Base-by-base conservation (phyloP, 2,329 filamentous ascomycete species). In the Diaporthe vexans region DNA sequence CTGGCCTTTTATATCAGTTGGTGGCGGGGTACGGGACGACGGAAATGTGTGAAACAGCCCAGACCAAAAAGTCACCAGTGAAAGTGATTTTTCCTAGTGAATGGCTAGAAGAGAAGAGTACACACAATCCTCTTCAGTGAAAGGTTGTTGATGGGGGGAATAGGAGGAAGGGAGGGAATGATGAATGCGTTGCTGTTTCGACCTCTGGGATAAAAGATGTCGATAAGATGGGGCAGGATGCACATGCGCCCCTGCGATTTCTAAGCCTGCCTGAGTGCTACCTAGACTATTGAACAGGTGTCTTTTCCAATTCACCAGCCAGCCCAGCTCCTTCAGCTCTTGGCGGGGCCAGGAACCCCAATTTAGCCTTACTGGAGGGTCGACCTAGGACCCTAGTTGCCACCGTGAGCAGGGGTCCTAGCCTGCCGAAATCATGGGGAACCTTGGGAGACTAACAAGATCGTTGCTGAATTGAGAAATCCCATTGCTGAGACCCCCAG, bases 41-140 rank as follows among this genome's bases (percentile, higher is more conserved):
- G 10, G 29, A 43, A 40, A 56, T 19, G 51, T 69, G n/a, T 33
- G 52, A 33, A 54, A 69, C 51, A 71, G 71, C 40, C 65, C 58
- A 57, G 40, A 54, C 57, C 57, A 37, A 29, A 56, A 61, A 35
- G 46, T 37, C 15, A 51, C 58, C 52, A 57, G 74, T n/a, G 48
- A 68, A 48, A 52, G 52, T 51, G n/a, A 35, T 59, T 67, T 71
- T 46, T 57, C 33, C 33, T 29, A 71, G 73, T 74, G 58, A 73
- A 74, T 68, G 72, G 52, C 24, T 67, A 68, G 63, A 73, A 73
- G 54, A 56, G 73, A 74, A 51, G 59, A 72, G 51, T 29, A 21
- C 4, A 35, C 15, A 63, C 58, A 29, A 46, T 65, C 70, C 59
- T 63, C 43, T 74, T 71, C 51, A 70, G 67, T 74, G 24, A 51